Percentiles rank a stretch among this genome's conserved stretches.
Evolutionary conservation across 345 rosid genomes (phyloP).

Genomic region (Gossypium rotundifolium): DNA sequence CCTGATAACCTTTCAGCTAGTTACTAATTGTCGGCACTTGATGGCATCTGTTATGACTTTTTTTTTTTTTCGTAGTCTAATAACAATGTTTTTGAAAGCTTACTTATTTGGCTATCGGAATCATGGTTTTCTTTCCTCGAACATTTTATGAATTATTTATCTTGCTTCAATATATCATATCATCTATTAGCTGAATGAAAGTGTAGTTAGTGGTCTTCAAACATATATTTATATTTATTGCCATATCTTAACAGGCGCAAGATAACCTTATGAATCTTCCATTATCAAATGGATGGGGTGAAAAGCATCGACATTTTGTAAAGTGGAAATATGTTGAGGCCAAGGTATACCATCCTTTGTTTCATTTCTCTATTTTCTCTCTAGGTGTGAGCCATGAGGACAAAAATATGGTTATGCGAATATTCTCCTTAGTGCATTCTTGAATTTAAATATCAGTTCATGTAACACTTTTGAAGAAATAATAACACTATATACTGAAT

Average conservation of each 20-base stretch:
- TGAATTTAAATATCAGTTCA: background rate
- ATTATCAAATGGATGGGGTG: slow-evolving; percentile 86
- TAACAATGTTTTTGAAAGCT: background rate
- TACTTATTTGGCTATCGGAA: background rate
- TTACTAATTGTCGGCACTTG: background rate
- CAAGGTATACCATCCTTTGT: slow-evolving; percentile 46
- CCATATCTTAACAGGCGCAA: slow-evolving; percentile 63
- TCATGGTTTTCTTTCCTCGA: background rate
- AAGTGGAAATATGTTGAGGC: slow-evolving; percentile 91
- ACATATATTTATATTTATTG: slow-evolving; percentile 11
- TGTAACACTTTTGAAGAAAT: background rate
- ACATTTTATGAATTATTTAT: background rate
- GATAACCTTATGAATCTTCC: slow-evolving; percentile 88
- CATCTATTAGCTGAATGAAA: background rate
- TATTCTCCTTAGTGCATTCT: background rate
- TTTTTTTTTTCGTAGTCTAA: background rate
- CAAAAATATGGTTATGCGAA: background rate
- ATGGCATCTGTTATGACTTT: background rate
- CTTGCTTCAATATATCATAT: background rate
- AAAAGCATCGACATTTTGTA: slow-evolving; percentile 70
- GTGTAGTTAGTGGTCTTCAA: slow-evolving; percentile 13
- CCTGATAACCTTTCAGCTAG: background rate
- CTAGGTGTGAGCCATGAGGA: background rate
- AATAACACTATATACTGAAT: background rate
- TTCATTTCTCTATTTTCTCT: background rate